Evolutionary conservation across 805 yeast genomes (phyloP).

Genomic region (Lipomyces yamanashiensis): DNA sequence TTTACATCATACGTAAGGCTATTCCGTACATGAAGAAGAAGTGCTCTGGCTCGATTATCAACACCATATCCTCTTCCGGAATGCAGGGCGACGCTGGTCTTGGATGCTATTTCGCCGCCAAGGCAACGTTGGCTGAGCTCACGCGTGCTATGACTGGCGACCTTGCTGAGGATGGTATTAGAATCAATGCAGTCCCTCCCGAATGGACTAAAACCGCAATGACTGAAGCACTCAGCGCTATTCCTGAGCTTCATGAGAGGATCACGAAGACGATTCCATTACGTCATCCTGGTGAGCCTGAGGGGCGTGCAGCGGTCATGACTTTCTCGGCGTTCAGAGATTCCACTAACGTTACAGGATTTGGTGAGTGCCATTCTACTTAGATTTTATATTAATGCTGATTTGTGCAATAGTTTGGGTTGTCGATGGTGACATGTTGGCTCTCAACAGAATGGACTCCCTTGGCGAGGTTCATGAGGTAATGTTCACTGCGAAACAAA

Average conservation of each 20-base stretch:
- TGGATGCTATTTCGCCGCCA: background rate
- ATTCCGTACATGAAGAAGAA: background rate
- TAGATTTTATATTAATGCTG: background rate
- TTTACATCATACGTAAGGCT: background rate
- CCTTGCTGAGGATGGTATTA: background rate
- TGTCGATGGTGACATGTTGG: background rate
- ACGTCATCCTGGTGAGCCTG: background rate
- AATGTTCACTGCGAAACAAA: no score
- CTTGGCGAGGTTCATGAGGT: background rate
- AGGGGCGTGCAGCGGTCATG: background rate
- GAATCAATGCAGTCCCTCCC: background rate
- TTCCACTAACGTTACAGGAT: background rate
- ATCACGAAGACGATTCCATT: background rate
- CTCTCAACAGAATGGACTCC: background rate
- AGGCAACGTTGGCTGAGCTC: background rate
- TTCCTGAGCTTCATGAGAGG: background rate
- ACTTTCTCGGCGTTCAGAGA: background rate
- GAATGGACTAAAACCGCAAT: background rate
- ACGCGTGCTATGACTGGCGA: background rate
- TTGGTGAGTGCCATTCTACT: background rate
- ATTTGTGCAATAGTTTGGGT: background rate
- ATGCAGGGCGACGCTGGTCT: background rate
- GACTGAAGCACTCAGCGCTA: background rate
- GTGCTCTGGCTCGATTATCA: background rate
- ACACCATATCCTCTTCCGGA: background rate